A percentile compares a stretch with the other conserved stretches of the same genome.
Evolutionary conservation across 306 rosid species (phyloP).

Genomic region (Oemleria cerasiformis): DNA sequence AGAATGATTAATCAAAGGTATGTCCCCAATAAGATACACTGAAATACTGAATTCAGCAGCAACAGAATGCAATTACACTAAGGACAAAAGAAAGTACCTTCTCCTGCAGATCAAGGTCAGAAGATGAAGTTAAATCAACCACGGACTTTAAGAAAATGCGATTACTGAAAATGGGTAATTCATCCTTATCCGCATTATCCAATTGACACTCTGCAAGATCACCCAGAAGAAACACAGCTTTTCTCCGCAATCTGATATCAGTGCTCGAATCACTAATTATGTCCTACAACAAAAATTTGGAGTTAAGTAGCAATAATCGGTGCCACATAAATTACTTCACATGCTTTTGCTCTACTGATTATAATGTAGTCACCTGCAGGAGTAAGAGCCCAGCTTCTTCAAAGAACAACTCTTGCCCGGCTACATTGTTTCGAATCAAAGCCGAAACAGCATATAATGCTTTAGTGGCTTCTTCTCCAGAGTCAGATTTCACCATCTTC

Average conservation of each 20-base stretch:
- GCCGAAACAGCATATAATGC: slow-evolving; percentile 88
- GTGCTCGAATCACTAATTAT: slow-evolving; percentile 52
- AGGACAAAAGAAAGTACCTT: slow-evolving; percentile 46
- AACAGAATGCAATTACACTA: neutral
- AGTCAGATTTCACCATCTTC: slow-evolving; percentile 62
- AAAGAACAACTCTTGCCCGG: slow-evolving; percentile 61
- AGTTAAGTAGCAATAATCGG: slow-evolving; percentile 5
- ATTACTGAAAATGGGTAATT: slow-evolving; percentile 49
- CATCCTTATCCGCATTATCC: slow-evolving; percentile 39
- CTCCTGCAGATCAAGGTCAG: slow-evolving; percentile 80
- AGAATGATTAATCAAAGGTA: neutral
- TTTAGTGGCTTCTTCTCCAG: slow-evolving; percentile 73
- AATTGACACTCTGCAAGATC: slow-evolving; percentile 68
- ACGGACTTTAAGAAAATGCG: slow-evolving; percentile 66
- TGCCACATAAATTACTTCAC: neutral
- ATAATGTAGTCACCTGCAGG: slow-evolving; percentile 56
- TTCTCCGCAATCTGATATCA: slow-evolving; percentile 65
- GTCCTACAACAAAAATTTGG: slow-evolving; percentile 39
- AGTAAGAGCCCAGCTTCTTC: slow-evolving; percentile 56
- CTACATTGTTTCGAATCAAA: slow-evolving; percentile 55
- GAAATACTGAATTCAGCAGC: neutral
- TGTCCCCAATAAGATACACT: neutral
- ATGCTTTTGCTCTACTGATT: slow-evolving; percentile 8
- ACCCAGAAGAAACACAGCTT: slow-evolving; percentile 63
- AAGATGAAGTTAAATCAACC: slow-evolving; percentile 67